These are phyloP conservation scores for Coemansia sp. DNA, from an alignment of 192 early-diverging fungal species.

Conservation along the genomic window DNA sequence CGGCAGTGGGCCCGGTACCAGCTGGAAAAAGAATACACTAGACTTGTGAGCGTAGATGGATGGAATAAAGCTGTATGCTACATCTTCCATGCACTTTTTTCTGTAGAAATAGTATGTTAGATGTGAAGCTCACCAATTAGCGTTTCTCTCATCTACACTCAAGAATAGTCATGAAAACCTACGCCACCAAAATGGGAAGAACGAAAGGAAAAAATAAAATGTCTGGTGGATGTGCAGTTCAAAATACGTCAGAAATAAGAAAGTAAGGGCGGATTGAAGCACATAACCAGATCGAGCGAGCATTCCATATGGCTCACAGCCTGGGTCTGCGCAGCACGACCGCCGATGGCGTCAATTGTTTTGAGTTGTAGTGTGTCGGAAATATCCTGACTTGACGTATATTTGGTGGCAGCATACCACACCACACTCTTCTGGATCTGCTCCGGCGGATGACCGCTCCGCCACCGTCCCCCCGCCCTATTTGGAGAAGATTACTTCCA, in stretches of 20 bases:
- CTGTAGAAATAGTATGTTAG: background rate
- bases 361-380: background rate
- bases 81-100: background rate
- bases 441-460: background rate
- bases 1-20: background rate
- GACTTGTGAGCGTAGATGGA: background rate
- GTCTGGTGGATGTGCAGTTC: background rate
- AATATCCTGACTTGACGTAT: background rate
- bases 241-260: too few species aligned
- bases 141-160: background rate
- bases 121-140: background rate
- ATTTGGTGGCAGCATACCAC: background rate
- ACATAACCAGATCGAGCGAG: too few species aligned
- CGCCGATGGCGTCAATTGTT: background rate
- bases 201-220: background rate
- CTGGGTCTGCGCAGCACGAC: too few species aligned
- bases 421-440: background rate
- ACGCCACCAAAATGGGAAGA: background rate
- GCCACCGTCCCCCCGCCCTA: background rate
- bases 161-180: background rate
- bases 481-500: too few species aligned
- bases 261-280: too few species aligned
- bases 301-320: too few species aligned
- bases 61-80: background rate
- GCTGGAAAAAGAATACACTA: background rate